Evolutionary conservation across 805 yeast species (phyloP), one percentile per base, ranked within the genome.

Genomic region (Starmerella kuoi): DNA sequence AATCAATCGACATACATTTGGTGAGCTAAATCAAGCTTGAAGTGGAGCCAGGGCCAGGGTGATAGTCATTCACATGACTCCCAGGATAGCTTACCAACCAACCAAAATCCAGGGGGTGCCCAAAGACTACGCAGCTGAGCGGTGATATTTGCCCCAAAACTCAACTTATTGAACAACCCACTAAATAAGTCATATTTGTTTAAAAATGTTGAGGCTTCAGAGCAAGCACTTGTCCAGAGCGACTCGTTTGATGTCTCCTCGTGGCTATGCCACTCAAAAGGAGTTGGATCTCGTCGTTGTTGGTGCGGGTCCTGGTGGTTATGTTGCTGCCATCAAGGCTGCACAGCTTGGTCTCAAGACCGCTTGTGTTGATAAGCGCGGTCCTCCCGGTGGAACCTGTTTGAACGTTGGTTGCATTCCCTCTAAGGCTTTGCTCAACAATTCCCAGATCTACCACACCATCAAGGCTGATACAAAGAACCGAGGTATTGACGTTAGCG

Each of bases 231-330:
- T 38, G 24, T 17, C 47, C 36, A 40, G 35, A 38, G 40, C 35
- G 21, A n/a, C 40, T 15, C 22, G 44, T 34, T 30, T 46, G 15
- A 35, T 34, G 22, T 18, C 39, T 5, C 23, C 31, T 30, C 51
- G 55, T n/a, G 35, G 45, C 28, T 47, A 38, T 32, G 53, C 54
- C 25, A 50, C 55, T 17, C 45, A 48, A 40, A 65, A 68, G 56
- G 78, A 79, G 59, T 91, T 84, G 61, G 97, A 91, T 59, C 75
- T 91, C 42, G 94, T 88, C 42, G 84, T 91, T 55, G 81, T 91
- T 59, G 99, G 99, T 55, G 97, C 96, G 57, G 99, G 99, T 46
- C 99, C 99, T 54, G 99, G 97, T 65, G 99, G 99, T 49, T 91
- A 91, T 64, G 91, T 91, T 56, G 97, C 96, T 42, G 98, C 99